Evolutionary conservation across 2,329 filamentous ascomycete species (phyloP), one percentile per base, ranked within the genome.

Genomic region (Colletotrichum lupini): DNA sequence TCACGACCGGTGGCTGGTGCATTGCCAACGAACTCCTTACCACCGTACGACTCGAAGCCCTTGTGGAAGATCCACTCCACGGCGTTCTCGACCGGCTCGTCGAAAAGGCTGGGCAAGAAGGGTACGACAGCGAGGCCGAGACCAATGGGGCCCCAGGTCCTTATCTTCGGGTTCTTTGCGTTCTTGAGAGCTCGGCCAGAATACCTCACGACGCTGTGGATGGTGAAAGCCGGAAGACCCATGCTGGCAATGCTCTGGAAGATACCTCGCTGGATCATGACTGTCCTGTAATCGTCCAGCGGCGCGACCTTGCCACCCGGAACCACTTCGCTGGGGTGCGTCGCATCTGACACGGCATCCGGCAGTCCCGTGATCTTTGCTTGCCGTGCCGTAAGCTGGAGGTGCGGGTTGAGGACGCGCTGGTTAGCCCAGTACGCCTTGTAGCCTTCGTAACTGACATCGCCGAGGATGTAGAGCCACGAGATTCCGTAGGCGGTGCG

Each of bases 211-310:
- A 98, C 93, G 74, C 92, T 95, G 83, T 98, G 96, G 71, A 98
- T 98, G 0, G 95, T 98, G 75, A 98, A 94, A 0, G 95, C 96
- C 0, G 96, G 97, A 76, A 98, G 83, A 2, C 94, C 97, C 97
- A 99, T 99, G 79, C 92, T 94, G 0, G 97, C 97, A 60, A 99
- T 75, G 76, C 91, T 91, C 84, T 99, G 97, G 84, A 99, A 99
- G 26, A 98, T 88, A 1, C 91, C 95, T 75, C 97, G 87, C 85
- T 99, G 94, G 28, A 92, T 92, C 93, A 98, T 97, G 6, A 99
- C 94, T 16, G 94, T 92, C 56, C 95, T 87, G 80, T 94, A 99
- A 81, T 99, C 96, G 78, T 99, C 95, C 42, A 98, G 88, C 6
- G 95, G 92, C 5, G 94, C 85, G 1, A 91, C 84, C 7, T 82